Evolutionary conservation across 2,329 filamentous ascomycete genomes (phyloP).

Genomic region (Xylariaceae sp.): DNA sequence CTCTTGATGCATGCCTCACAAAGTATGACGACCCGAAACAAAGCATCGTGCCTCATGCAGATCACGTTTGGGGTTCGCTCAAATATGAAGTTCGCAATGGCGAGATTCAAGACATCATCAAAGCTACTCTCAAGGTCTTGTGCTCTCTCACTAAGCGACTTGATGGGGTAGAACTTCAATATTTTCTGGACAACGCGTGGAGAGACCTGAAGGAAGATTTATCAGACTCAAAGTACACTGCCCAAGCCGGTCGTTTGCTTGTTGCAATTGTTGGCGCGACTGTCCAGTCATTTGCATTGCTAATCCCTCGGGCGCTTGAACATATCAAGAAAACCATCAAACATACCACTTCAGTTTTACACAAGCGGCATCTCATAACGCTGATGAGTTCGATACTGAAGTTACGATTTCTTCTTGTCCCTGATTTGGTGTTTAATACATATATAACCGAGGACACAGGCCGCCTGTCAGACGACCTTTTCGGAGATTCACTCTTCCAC

Average conservation of each 20-base stretch:
- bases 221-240: slow-evolving; percentile 59
- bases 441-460: neutral
- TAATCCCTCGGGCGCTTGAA: slow-evolving; percentile 54
- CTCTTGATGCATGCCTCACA: slow-evolving; percentile 60
- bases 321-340: slow-evolving; percentile 57
- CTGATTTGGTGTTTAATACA: slow-evolving; percentile 23
- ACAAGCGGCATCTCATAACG: slow-evolving; percentile 59
- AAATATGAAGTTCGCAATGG: slow-evolving; percentile 70
- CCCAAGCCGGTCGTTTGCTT: slow-evolving; percentile 59
- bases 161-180: slow-evolving; percentile 51
- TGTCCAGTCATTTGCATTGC: slow-evolving; percentile 54
- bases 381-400: slow-evolving; percentile 57
- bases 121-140: slow-evolving; percentile 62
- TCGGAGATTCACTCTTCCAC: slow-evolving; percentile 41
- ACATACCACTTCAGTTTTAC: slow-evolving; percentile 56
- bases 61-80: slow-evolving; percentile 64
- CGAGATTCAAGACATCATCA: slow-evolving; percentile 63
- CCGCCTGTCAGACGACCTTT: slow-evolving; percentile 39
- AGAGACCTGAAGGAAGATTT: slow-evolving; percentile 62
- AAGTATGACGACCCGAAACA: slow-evolving; percentile 55
- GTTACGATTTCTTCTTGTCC: slow-evolving; percentile 35
- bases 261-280: slow-evolving; percentile 59
- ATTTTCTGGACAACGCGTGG: slow-evolving; percentile 57
- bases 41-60: slow-evolving; percentile 56
- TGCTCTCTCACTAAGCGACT: slow-evolving; percentile 56